A percentile compares a stretch with the other conserved stretches of the same genome.
phyloP scores from a whole-genome alignment of 441 rosid genomes.

The Pelargonium fulgidum region DNA sequence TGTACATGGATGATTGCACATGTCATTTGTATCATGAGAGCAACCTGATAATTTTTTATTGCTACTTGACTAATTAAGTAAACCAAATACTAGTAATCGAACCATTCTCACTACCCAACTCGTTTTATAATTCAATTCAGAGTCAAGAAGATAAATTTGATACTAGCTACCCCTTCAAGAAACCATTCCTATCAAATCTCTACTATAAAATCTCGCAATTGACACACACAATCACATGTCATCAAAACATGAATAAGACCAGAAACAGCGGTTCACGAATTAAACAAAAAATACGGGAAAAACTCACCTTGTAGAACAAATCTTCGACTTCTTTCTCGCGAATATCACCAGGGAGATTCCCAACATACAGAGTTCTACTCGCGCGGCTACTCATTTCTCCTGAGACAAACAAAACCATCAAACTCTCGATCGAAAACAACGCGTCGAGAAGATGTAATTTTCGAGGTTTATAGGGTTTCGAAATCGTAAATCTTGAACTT shows the following conservation, averaged over 20 bases:
- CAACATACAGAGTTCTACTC: constrained; percentile 85
- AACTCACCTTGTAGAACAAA: constrained; percentile 38
- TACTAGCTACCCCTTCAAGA: too few species aligned
- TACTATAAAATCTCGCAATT: too few species aligned
- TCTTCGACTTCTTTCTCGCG: constrained; percentile 96
- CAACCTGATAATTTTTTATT: too few species aligned
- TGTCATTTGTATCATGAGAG: too few species aligned
- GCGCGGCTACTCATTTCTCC: constrained; percentile 35
- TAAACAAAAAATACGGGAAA: not conserved
- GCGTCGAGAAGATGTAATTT: not conserved
- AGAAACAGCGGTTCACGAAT: not conserved
- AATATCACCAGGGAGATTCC: constrained; percentile 92
- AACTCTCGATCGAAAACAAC: not conserved
- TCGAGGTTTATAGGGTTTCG: too few species aligned
- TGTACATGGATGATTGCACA: too few species aligned
- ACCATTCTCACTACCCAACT: too few species aligned
- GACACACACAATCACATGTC: not conserved
- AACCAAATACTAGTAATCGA: too few species aligned
- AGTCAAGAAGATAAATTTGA: too few species aligned
- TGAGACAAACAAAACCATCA: constrained; percentile 1
- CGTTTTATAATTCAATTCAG: too few species aligned
- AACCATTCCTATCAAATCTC: too few species aligned
- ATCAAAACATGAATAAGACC: not conserved
- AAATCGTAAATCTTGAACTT: not conserved
- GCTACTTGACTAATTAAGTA: too few species aligned